A percentile compares a stretch with the other conserved stretches of the same genome.
These are phyloP conservation scores for Diaporthe sp. DNA, from an alignment of 2,329 filamentous ascomycete species.

Conservation along the genomic window DNA sequence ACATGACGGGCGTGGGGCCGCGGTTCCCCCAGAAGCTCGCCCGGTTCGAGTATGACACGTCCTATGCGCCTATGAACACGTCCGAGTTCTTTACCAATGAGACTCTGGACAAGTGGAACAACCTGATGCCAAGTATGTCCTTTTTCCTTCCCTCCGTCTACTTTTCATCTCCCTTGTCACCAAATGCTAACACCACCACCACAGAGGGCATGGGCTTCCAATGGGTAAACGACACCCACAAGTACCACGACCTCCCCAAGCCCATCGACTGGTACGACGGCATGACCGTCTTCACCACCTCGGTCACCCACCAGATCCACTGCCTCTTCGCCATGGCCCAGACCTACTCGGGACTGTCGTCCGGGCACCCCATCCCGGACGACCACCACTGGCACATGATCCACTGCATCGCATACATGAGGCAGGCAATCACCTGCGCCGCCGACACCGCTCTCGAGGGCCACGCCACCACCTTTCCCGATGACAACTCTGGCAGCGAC, in stretches of 20 bases:
- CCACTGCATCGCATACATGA: conserved; percentile 60
- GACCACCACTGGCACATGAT: conserved; percentile 60
- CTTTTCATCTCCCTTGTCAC: background rate
- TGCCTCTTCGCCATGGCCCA: conserved; percentile 44
- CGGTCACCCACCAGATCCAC: conserved; percentile 50
- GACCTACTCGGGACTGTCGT: conserved; percentile 54
- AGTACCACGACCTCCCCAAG: conserved; percentile 49
- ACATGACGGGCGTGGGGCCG: conserved; percentile 50
- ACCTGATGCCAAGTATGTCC: conserved; percentile 47
- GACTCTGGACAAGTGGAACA: conserved; percentile 48
- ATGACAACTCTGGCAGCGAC: conserved; percentile 56
- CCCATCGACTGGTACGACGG: conserved; percentile 46
- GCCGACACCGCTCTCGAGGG: conserved; percentile 58
- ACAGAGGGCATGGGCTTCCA: conserved; percentile 49
- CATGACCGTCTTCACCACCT: conserved; percentile 50
- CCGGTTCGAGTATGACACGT: conserved; percentile 47
- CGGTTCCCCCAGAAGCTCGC: conserved; percentile 45
- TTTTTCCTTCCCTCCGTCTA: background rate
- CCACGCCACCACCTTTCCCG: conserved; percentile 57
- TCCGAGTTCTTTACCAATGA: conserved; percentile 50
- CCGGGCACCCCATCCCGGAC: conserved; percentile 50
- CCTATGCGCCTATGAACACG: conserved; percentile 48
- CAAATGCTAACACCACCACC: conserved; percentile 20
- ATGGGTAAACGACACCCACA: conserved; percentile 48
- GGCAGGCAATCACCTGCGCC: conserved; percentile 58